Conservation (phyloP, 306 rosid species). For the Cicer bijugum region DNA sequence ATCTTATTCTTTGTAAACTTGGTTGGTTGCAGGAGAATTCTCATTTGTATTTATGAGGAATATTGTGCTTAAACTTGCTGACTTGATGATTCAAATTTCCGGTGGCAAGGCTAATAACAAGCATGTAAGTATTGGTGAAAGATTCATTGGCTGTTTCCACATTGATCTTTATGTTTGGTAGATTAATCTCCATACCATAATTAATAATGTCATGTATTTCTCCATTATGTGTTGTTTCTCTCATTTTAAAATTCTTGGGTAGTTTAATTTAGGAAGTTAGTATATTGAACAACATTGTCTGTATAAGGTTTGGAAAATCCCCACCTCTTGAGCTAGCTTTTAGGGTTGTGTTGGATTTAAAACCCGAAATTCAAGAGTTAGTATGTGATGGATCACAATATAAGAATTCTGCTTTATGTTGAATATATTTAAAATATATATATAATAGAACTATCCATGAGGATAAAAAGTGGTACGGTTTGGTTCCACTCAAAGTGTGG, state of each 20-base stretch:
- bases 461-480: background rate
- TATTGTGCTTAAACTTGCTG: constrained; percentile 77
- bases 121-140: constrained; percentile 62
- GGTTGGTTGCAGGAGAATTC: constrained; percentile 64
- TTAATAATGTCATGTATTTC: constrained; percentile 10
- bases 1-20: constrained; percentile 36
- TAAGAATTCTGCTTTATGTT: background rate
- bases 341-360: background rate
- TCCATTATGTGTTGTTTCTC: constrained; percentile 19
- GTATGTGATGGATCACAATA: background rate
- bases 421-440: background rate
- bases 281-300: background rate
- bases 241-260: constrained; percentile 19
- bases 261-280: constrained; percentile 8
- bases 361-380: background rate
- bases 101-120: constrained; percentile 49
- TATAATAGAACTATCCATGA: background rate
- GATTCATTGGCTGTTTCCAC: constrained; percentile 4
- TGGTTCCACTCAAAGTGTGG: constrained; percentile 4
- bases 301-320: background rate
- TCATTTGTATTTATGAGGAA: constrained; percentile 65
- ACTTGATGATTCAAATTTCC: constrained; percentile 54
- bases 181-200: constrained; percentile 17
- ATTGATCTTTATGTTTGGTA: constrained; percentile 25
- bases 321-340: background rate